Percentiles rank a stretch among this genome's conserved stretches.
Conservation (phyloP, 345 rosid genomes). For the Aquilaria yunnanensis region DNA sequence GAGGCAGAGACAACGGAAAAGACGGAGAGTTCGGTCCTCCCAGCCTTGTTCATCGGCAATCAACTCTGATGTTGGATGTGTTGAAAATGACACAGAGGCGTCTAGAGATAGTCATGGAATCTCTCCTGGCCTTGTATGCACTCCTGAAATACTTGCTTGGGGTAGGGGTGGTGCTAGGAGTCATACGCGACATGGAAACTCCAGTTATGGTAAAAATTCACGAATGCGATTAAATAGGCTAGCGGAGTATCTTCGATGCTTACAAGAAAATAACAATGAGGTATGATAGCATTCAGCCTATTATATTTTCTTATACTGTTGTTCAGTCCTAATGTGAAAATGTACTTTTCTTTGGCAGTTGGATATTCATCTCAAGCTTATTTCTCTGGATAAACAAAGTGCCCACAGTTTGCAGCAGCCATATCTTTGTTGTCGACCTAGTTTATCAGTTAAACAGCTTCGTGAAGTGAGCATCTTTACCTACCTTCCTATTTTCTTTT, state of each 20-base stretch:
- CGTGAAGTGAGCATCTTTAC: conserved; percentile 65
- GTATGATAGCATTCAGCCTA: conserved; percentile 28
- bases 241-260: conserved; percentile 61
- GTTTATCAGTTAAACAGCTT: conserved; percentile 61
- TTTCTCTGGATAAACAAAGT: conserved; percentile 53
- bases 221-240: conserved; percentile 66
- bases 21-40: conserved; percentile 35
- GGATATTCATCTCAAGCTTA: conserved; percentile 72
- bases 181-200: conserved; percentile 70
- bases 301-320: too few species aligned
- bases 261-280: conserved; percentile 57
- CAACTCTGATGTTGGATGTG: conserved; percentile 40
- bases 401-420: conserved; percentile 63
- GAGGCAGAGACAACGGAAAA: conserved; percentile 48
- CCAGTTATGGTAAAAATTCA: conserved; percentile 44
- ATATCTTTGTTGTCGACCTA: conserved; percentile 69
- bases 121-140: conserved; percentile 73
- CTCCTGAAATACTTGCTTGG: conserved; percentile 77
- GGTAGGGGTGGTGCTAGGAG: conserved; percentile 91
- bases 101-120: conserved; percentile 52
- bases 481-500: conserved; percentile 5
- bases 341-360: conserved; percentile 34
- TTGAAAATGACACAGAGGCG: conserved; percentile 50
- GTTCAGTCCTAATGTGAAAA: not conserved
- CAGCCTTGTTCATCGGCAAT: conserved; percentile 57